Evolutionary conservation across 129 eudicot genomes (phyloP).

Genomic region (Ambrosia artemisiifolia): DNA sequence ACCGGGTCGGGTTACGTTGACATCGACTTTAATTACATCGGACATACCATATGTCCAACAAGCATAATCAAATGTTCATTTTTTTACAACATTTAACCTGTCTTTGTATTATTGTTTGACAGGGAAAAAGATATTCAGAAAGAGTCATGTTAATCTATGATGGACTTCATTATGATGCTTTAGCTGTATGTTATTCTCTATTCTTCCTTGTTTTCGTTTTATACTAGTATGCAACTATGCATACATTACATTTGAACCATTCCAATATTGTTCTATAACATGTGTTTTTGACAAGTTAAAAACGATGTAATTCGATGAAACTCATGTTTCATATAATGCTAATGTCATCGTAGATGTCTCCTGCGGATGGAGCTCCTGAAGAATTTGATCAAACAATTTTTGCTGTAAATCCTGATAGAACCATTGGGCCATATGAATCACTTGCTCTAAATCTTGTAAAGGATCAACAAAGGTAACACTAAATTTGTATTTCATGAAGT

Average conservation of each 20-base stretch:
- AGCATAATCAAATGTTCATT: neutral
- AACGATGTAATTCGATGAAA: neutral
- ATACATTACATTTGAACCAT: neutral
- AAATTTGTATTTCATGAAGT: neutral
- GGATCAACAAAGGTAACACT: slow-evolving; percentile 83
- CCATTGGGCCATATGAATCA: slow-evolving; percentile 63
- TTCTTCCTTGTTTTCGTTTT: neutral
- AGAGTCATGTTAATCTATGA: slow-evolving; percentile 94
- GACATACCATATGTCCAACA: slow-evolving; percentile 16
- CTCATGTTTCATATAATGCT: slow-evolving; percentile 7
- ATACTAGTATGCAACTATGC: neutral
- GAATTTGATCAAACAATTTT: slow-evolving; percentile 94
- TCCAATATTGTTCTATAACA: neutral
- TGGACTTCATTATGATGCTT: slow-evolving; percentile 96
- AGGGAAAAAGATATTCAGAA: slow-evolving; percentile 70
- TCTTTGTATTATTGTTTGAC: slow-evolving; percentile 19
- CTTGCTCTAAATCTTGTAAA: slow-evolving; percentile 72
- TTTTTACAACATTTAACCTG: neutral
- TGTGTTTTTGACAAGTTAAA: neutral
- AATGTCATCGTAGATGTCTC: slow-evolving; percentile 63
- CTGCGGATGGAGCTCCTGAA: slow-evolving; percentile 86
- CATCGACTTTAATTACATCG: no score
- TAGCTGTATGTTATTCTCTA: slow-evolving; percentile 63
- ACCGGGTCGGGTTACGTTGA: no score
- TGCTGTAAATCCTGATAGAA: slow-evolving; percentile 50